Conservation (phyloP, 768 basidiomycete species). For the Tulasnella sp. region DNA sequence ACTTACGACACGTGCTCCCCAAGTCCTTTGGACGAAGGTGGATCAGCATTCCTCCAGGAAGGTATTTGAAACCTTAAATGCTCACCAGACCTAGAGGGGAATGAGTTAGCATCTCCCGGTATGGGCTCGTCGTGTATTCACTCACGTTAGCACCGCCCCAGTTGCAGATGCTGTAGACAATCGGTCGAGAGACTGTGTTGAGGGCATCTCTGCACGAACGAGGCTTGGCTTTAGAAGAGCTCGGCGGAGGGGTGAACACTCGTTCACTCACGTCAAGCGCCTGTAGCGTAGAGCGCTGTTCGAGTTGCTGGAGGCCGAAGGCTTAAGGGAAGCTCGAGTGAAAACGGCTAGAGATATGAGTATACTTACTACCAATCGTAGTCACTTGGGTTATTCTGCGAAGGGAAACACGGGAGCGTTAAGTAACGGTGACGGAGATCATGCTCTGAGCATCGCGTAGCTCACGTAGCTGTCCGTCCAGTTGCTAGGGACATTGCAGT, state of each 20-base stretch:
- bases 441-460: neutral
- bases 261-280: conserved; percentile 48
- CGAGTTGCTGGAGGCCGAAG: conserved; percentile 44
- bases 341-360: neutral
- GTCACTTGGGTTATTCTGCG: conserved; percentile 37
- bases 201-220: conserved; percentile 44
- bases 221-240: neutral
- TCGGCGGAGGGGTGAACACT: neutral
- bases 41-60: conserved; percentile 40
- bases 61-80: conserved; percentile 37
- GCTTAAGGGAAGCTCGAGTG: neutral
- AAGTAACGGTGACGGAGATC: too few species aligned
- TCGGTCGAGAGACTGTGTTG: conserved; percentile 44
- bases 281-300: conserved; percentile 58
- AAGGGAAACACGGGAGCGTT: neutral
- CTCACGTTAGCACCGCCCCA: conserved; percentile 53
- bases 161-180: conserved; percentile 52
- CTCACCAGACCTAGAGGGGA: conserved; percentile 43
- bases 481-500: conserved; percentile 53
- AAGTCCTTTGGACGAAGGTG: conserved; percentile 47
- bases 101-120: neutral
- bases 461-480: conserved; percentile 44
- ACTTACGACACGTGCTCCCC: conserved; percentile 54
- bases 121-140: neutral
- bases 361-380: conserved; percentile 51